phyloP scores from a whole-genome alignment of 441 rosid genomes.

The Cnidoscolus chayamansa region DNA sequence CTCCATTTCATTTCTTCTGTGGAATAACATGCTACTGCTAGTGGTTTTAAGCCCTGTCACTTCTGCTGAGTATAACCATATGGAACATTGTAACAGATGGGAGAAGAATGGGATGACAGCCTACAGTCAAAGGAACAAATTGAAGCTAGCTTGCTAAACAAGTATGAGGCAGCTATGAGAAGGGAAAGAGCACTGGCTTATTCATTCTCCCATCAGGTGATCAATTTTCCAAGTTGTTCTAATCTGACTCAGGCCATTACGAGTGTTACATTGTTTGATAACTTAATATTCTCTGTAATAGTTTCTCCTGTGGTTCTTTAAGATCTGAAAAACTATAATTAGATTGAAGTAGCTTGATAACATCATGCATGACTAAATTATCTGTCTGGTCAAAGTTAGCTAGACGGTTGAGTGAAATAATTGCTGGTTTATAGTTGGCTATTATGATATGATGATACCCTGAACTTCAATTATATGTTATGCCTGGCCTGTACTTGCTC shows the following conservation, averaged over 20 bases:
- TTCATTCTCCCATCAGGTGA: slow-evolving; percentile 87
- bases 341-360: neutral
- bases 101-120: slow-evolving; percentile 75
- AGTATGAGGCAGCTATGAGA: slow-evolving; percentile 80
- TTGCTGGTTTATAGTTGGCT: neutral
- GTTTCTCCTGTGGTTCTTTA: neutral
- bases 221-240: slow-evolving; percentile 10
- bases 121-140: slow-evolving; percentile 63
- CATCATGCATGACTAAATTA: neutral
- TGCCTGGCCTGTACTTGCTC: neutral
- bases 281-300: neutral
- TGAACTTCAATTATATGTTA: neutral
- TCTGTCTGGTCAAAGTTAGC: slow-evolving; percentile 4
- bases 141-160: slow-evolving; percentile 57
- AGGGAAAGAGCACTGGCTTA: slow-evolving; percentile 93
- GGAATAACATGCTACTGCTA: neutral
- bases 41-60: neutral
- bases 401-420: neutral
- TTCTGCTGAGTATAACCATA: slow-evolving; percentile 9
- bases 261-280: neutral
- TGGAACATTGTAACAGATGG: slow-evolving; percentile 40
- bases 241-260: neutral
- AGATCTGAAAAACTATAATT: neutral
- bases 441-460: neutral
- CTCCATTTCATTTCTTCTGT: slow-evolving; percentile 1